phyloP scores from a whole-genome alignment of 2,329 filamentous ascomycete genomes.

The Cladosporium sp. region DNA sequence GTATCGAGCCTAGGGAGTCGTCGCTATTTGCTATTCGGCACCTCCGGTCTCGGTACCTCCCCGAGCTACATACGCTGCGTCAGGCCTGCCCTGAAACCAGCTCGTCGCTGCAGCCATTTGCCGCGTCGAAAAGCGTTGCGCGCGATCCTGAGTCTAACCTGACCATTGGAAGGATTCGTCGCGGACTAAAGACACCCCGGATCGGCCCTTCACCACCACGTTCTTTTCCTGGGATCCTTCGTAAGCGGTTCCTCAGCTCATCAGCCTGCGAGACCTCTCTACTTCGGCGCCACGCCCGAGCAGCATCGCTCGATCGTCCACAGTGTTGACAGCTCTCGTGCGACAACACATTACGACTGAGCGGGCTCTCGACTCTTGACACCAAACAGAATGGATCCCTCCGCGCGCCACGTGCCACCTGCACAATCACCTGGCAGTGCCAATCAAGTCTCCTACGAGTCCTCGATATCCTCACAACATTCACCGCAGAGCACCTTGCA shows the following conservation, averaged over 20 bases:
- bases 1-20: background rate
- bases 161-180: background rate
- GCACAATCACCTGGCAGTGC: background rate
- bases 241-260: background rate
- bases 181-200: slow-evolving; percentile 7
- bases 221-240: slow-evolving; percentile 6
- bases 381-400: background rate
- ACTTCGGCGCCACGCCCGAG: background rate
- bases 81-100: no score
- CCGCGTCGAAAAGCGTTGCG: no score
- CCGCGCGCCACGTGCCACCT: background rate
- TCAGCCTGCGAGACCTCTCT: no score
- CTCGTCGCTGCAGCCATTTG: no score
- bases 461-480: slow-evolving; percentile 8
- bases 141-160: no score
- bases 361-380: background rate
- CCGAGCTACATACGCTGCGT: background rate
- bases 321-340: background rate
- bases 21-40: background rate
- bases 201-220: slow-evolving; percentile 2
- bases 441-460: slow-evolving; percentile 7
- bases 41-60: slow-evolving; percentile 1
- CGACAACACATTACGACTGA: background rate
- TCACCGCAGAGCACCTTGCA: slow-evolving; percentile 11
- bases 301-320: background rate